Evolutionary conservation across 2,329 filamentous ascomycete genomes (phyloP).

Genomic region (Iodosphaeria phyllophila): DNA sequence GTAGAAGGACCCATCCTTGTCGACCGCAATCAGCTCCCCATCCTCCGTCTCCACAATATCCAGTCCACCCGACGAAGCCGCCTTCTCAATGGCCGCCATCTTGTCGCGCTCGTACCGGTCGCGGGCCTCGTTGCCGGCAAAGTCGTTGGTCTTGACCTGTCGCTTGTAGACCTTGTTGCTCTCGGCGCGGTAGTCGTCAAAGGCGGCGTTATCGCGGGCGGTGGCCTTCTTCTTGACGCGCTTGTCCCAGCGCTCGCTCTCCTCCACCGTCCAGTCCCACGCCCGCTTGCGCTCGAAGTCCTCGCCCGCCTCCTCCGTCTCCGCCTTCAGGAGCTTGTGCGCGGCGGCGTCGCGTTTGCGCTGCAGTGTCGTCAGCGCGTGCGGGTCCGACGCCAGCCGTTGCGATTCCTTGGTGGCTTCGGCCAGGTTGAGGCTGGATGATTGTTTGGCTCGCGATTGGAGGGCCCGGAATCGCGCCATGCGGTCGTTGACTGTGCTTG

Average conservation of each 20-base stretch:
- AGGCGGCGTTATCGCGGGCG: slow-evolving; percentile 70
- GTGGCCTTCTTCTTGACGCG: slow-evolving; percentile 70
- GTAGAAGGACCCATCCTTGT: slow-evolving; percentile 81
- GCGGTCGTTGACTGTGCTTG: slow-evolving; percentile 39
- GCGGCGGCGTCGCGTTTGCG: slow-evolving; percentile 75
- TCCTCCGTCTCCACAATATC: slow-evolving; percentile 93
- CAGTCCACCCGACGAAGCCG: slow-evolving; percentile 66
- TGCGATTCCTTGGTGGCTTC: slow-evolving; percentile 73
- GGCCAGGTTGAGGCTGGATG: slow-evolving; percentile 57
- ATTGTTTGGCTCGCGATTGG: slow-evolving; percentile 60
- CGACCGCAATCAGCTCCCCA: slow-evolving; percentile 84
- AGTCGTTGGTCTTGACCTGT: slow-evolving; percentile 63
- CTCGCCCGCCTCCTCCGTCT: slow-evolving; percentile 65
- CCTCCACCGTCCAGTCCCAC: slow-evolving; percentile 97
- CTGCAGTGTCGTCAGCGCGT: slow-evolving; percentile 57
- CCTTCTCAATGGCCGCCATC: slow-evolving; percentile 64
- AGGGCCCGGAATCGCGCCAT: slow-evolving; percentile 74
- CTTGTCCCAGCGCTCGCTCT: slow-evolving; percentile 86
- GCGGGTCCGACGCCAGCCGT: slow-evolving; percentile 58
- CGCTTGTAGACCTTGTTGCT: slow-evolving; percentile 87
- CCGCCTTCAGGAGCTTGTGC: slow-evolving; percentile 85
- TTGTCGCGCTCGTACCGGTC: slow-evolving; percentile 80
- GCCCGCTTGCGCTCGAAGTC: slow-evolving; percentile 96
- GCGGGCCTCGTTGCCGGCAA: slow-evolving; percentile 55
- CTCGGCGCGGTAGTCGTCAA: slow-evolving; percentile 75